phyloP scores from a whole-genome alignment of 805 yeast species.

The Zygosaccharomyces kombuchaensis region DNA sequence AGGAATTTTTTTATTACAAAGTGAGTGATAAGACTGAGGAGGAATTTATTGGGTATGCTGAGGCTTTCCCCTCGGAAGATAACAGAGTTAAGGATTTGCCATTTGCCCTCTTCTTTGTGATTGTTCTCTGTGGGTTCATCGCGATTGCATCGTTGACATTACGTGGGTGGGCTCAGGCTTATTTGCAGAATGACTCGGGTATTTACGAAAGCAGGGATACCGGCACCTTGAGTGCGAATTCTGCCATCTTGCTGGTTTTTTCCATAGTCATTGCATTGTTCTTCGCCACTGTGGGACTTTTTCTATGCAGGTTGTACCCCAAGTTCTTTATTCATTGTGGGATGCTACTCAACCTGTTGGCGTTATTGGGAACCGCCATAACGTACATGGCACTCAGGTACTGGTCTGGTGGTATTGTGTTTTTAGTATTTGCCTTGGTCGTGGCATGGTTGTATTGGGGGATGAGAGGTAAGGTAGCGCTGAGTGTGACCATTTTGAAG shows the following conservation, averaged over 20 bases:
- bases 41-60: conserved; percentile 50
- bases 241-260: conserved; percentile 66
- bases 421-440: conserved; percentile 57
- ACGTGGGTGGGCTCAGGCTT: conserved; percentile 55
- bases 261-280: conserved; percentile 56
- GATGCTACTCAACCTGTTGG: conserved; percentile 57
- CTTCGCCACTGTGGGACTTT: conserved; percentile 51
- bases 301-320: conserved; percentile 62
- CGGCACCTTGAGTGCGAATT: conserved; percentile 71
- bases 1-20: conserved; percentile 22
- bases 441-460: conserved; percentile 71
- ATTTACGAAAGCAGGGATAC: conserved; percentile 50
- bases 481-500: conserved; percentile 64
- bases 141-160: conserved; percentile 67
- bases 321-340: conserved; percentile 64
- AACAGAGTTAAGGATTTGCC: conserved; percentile 66
- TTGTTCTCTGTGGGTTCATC: conserved; percentile 58
- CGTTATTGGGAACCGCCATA: conserved; percentile 74
- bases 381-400: conserved; percentile 63
- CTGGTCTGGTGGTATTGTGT: conserved; percentile 78
- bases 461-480: conserved; percentile 66
- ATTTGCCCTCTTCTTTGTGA: conserved; percentile 50
- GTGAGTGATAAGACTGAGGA: conserved; percentile 33
- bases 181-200: conserved; percentile 54
- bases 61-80: conserved; percentile 54